A percentile compares a stretch with the other conserved stretches of the same genome.
Evolutionary conservation across 306 rosid genomes (phyloP).

Genomic region (Psophocarpus tetragonolobus): DNA sequence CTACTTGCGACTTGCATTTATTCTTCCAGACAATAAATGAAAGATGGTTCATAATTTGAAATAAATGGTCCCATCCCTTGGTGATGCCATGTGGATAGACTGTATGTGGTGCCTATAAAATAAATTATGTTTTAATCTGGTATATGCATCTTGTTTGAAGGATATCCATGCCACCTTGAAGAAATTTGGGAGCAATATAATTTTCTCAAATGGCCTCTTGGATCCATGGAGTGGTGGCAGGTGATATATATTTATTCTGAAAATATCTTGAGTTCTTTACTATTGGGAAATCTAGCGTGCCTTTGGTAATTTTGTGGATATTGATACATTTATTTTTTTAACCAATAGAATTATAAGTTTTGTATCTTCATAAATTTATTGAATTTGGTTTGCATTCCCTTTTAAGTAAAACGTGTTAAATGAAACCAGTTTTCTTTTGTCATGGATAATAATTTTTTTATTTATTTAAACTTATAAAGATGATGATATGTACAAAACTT

Average conservation of each 20-base stretch:
- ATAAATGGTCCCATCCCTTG: constrained; percentile 5
- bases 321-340: no score
- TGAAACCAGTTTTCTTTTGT: no score
- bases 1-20: background rate
- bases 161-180: constrained; percentile 55
- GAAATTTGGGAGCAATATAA: constrained; percentile 75
- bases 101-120: background rate
- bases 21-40: background rate
- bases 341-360: no score
- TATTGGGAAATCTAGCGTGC: no score
- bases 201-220: constrained; percentile 83
- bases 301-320: no score
- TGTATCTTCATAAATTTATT: no score
- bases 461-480: no score
- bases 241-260: constrained; percentile 41
- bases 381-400: no score
- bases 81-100: constrained; percentile 1
- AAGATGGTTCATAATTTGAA: background rate
- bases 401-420: no score
- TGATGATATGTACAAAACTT: no score
- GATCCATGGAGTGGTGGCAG: constrained; percentile 98
- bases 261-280: constrained; percentile 11
- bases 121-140: constrained; percentile 7
- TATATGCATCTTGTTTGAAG: constrained; percentile 44
- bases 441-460: no score